Percentiles rank a stretch among this genome's conserved stretches.
Evolutionary conservation across 2,329 filamentous ascomycete genomes (phyloP).

Genomic region (Exophiala calicioides): DNA sequence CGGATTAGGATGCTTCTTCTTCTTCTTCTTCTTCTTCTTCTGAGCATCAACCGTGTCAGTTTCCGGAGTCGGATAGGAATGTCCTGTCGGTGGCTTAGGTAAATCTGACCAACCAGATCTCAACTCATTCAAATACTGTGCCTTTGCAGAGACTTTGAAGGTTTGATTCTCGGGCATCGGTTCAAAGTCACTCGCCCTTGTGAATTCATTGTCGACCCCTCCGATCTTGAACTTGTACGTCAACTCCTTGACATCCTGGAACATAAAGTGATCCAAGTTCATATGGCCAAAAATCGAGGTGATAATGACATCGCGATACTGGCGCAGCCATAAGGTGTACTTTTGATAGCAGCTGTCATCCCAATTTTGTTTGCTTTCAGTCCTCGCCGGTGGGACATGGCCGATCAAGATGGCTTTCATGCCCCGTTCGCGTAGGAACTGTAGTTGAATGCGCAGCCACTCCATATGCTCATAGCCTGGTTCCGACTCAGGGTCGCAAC

Average conservation of each 20-base stretch:
- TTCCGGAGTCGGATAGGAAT: conserved; percentile 22
- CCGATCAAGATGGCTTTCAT: conserved; percentile 96
- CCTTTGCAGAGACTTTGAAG: conserved; percentile 66
- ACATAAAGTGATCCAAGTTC: conserved; percentile 97
- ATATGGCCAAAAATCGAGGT: conserved; percentile 86
- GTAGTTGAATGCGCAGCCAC: conserved; percentile 87
- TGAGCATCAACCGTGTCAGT: conserved; percentile 6
- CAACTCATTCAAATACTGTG: conserved; percentile 77
- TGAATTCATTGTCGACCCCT: conserved; percentile 48
- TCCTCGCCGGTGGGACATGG: conserved; percentile 88
- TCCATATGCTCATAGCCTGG: conserved; percentile 95
- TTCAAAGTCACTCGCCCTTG: conserved; percentile 19
- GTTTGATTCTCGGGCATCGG: conserved; percentile 41
- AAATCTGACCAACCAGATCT: conserved; percentile 76
- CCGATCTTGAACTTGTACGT: conserved; percentile 42
- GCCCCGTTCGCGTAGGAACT: conserved; percentile 75
- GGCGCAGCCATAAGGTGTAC: conserved; percentile 84
- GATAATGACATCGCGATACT: conserved; percentile 87
- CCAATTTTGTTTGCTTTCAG: conserved; percentile 82
- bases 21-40: conserved; percentile 26
- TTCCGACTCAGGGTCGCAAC: conserved; percentile 74
- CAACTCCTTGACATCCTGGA: conserved; percentile 81
- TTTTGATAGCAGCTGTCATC: conserved; percentile 99
- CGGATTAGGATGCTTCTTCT: conserved; percentile 51
- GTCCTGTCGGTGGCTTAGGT: conserved; percentile 54